phyloP scores from a whole-genome alignment of 2,329 filamentous ascomycete genomes.

The Neopestalotiopsis rosae region DNA sequence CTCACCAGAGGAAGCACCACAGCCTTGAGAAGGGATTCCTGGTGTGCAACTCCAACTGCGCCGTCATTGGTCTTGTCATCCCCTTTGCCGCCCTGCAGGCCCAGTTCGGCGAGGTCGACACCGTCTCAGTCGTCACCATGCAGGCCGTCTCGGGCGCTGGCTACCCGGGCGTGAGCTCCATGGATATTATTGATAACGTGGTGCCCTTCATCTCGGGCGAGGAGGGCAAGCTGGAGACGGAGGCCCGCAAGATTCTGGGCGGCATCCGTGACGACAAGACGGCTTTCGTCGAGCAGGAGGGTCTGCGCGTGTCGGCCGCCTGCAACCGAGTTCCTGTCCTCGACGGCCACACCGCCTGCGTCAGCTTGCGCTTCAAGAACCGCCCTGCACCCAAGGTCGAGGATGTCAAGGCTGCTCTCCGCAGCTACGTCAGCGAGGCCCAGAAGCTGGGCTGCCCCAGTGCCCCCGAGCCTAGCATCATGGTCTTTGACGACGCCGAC shows the following conservation, averaged over 20 bases:
- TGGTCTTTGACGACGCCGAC: conserved; percentile 88
- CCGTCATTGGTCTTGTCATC: conserved; percentile 94
- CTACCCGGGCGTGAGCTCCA: conserved; percentile 86
- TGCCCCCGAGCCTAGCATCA: conserved; percentile 80
- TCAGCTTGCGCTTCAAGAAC: conserved; percentile 81
- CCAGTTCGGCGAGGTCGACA: conserved; percentile 82
- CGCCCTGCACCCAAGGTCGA: conserved; percentile 76
- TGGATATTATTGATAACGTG: conserved; percentile 97
- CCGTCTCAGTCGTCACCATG: conserved; percentile 83
- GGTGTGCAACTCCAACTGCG: conserved; percentile 98
- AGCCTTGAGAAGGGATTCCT: conserved; percentile 84
- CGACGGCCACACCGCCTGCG: conserved; percentile 94
- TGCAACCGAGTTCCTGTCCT: conserved; percentile 96
- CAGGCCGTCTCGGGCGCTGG: conserved; percentile 94
- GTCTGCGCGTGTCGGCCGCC: conserved; percentile 79
- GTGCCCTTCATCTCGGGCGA: conserved; percentile 93
- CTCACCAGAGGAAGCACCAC: conserved; percentile 80
- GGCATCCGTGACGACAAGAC: conserved; percentile 72
- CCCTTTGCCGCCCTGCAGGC: conserved; percentile 90
- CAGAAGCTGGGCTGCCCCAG: conserved; percentile 85
- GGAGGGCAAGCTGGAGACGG: conserved; percentile 94
- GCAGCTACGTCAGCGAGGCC: conserved; percentile 81
- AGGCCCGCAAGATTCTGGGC: conserved; percentile 94
- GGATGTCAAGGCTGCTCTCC: conserved; percentile 78
- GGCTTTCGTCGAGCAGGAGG: conserved; percentile 76